phyloP scores from a whole-genome alignment of 495 filamentous ascomycete species.

The Aspergillus coremiiformis region DNA sequence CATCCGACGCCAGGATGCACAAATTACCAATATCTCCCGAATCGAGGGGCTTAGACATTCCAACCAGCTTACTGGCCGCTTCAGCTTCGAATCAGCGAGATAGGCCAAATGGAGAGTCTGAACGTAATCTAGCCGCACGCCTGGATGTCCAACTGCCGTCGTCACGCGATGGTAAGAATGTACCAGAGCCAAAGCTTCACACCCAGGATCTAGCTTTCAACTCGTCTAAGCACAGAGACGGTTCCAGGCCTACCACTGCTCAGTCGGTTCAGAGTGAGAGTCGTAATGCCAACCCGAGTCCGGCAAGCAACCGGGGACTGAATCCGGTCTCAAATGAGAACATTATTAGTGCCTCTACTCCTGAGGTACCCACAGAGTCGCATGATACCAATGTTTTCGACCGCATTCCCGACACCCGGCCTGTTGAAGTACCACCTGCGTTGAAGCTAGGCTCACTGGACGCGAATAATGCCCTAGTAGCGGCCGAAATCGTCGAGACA shows the following conservation, averaged over 20 bases:
- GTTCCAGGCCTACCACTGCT: conserved; percentile 26
- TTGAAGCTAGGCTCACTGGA: conserved; percentile 17
- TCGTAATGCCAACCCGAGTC: conserved; percentile 15
- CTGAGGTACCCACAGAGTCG: conserved; percentile 10
- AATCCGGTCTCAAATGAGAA: conserved; percentile 22
- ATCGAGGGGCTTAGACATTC: conserved; percentile 19
- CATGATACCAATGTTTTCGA: conserved; percentile 14
- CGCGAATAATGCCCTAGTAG: conserved; percentile 9
- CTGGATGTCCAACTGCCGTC: conserved; percentile 22
- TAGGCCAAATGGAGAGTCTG: conserved; percentile 10
- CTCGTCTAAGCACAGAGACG: conserved; percentile 24
- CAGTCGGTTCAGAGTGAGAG: conserved; percentile 21
- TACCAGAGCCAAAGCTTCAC: conserved; percentile 13
- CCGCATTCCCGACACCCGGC: conserved; percentile 2
- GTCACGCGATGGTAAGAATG: conserved; percentile 23
- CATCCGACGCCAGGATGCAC: conserved; percentile 16
- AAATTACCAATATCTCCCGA: conserved; percentile 16
- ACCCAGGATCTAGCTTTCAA: conserved; percentile 15
- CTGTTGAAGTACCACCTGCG: conserved; percentile 17
- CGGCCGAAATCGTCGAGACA: conserved; percentile 17
- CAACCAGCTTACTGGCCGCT: conserved; percentile 15
- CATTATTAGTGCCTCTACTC: conserved; percentile 11
- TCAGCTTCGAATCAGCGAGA: conserved; percentile 8
- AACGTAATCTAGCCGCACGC: conserved; percentile 12
- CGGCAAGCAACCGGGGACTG: conserved; percentile 19